Conservation (phyloP, 345 rosid species). For the Eucalyptus pauciflora region DNA sequence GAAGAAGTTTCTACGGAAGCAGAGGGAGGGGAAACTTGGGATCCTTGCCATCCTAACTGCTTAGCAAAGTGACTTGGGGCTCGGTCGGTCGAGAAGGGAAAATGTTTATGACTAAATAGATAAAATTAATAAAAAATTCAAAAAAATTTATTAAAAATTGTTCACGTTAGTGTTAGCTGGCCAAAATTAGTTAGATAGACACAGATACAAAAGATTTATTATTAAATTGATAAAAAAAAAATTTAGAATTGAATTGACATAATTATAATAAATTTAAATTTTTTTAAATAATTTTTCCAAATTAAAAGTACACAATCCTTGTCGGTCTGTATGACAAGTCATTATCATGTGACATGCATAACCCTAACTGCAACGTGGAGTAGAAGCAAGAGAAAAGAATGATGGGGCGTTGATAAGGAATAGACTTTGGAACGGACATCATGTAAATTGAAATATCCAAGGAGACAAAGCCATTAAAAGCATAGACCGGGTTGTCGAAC, state of each 20-base stretch:
- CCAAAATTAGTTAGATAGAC: too few species aligned
- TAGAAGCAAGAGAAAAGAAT: not conserved
- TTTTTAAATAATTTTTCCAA: too few species aligned
- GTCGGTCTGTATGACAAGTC: not conserved
- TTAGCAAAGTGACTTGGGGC: fast-evolving
- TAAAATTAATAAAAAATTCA: too few species aligned
- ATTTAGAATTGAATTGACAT: too few species aligned
- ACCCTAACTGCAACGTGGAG: not conserved
- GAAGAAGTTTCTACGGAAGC: too few species aligned
- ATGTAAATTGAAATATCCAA: not conserved
- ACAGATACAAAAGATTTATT: too few species aligned
- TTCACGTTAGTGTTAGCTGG: too few species aligned
- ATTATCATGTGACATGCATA: not conserved
- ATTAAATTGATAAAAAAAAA: too few species aligned
- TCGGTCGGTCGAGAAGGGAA: fast-evolving
- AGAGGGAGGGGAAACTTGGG: too few species aligned
- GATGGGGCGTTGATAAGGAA: not conserved
- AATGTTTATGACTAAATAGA: fast-evolving
- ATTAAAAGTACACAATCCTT: not conserved
- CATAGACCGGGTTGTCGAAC: not conserved
- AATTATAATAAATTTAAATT: fast-evolving
- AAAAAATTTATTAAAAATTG: too few species aligned
- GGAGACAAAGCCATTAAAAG: not conserved
- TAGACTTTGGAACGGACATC: not conserved
- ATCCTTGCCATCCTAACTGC: too few species aligned